Evolutionary conservation across 768 basidiomycete species (phyloP).

Genomic region (Calocybe indica): DNA sequence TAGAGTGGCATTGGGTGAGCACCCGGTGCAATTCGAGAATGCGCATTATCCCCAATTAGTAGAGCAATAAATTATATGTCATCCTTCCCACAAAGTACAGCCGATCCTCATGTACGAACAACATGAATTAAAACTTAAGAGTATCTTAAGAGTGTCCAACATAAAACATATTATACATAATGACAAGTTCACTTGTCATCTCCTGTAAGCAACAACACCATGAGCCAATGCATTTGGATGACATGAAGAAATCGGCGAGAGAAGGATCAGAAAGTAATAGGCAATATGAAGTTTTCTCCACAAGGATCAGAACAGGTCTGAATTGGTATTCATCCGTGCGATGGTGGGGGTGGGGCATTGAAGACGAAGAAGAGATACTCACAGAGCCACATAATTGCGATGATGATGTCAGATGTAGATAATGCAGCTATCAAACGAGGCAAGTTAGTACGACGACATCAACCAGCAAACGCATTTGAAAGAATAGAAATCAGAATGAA

Average conservation of each 20-base stretch:
- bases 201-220: too few relatives aligned
- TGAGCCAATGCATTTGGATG: too few relatives aligned
- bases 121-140: too few relatives aligned
- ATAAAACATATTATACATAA: too few relatives aligned
- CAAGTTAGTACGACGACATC: conserved; percentile 6
- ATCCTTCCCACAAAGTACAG: too few relatives aligned
- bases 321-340: conserved; percentile 41
- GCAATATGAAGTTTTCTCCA: conserved; percentile 56
- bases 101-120: too few relatives aligned
- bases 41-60: too few relatives aligned
- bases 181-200: too few relatives aligned
- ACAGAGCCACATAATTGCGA: conserved; percentile 14
- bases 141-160: too few relatives aligned
- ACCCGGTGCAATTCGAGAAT: too few relatives aligned
- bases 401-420: neutral
- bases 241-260: neutral
- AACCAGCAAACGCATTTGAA: conserved; percentile 4
- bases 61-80: too few relatives aligned
- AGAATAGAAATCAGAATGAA: conserved; percentile 29
- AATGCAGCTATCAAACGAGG: conserved; percentile 3
- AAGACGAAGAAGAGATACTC: conserved; percentile 20
- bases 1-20: too few relatives aligned
- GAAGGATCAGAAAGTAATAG: conserved; percentile 34
- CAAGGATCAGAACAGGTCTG: conserved; percentile 67
- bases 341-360: conserved; percentile 7